Base-by-base conservation (phyloP, 2,329 filamentous ascomycete species). In the Fusarium sp. region DNA sequence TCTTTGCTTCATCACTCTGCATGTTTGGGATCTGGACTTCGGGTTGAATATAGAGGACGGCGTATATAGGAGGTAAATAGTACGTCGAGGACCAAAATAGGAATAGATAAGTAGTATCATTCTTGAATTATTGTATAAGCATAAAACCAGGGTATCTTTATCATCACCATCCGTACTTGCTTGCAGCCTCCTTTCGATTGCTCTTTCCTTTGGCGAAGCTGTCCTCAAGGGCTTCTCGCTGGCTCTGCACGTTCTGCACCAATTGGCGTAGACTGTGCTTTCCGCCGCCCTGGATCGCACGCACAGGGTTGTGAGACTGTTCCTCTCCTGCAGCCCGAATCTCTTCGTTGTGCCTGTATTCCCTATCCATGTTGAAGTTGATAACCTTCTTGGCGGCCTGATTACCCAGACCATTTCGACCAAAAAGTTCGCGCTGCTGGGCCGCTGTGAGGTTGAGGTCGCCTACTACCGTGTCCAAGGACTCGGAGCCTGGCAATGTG, bases 211-310 rank as follows among this genome's bases (percentile, higher is more conserved):
- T 84, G 20, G 93, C 93, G 82, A 97, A 97, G 76, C 92, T 94
- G 75, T 98, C 95, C 79, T 97, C 94, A 70, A 97, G 81, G 4
- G 93, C 94, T 13, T 97, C 93, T 75, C 90, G 89, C 80, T 98
- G 94, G 65, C 85, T 92, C 70, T 88, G 88, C 25, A 92, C 94
- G 64, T 91, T 91, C 78, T 89, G 93, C 70, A 98, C 92, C 72
- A 98, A 84, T 81, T 97, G 94, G 75, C 90, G 90, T 77, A 98
- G 83, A 73, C 87, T 96, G 80, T 97, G 94, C 82, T 97, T 97
- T 68, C 79, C 79, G 62, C 79, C 79, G 41, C 93, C 92, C 5
- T 94, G 92, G 23, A 92, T 90, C 75, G 97, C 91, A 51, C 93
- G 90, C 56, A 97, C 90, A 9, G 94, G 92, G 73, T 95, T 94